These are phyloP conservation scores for Dendrobium catenatum DNA, from an alignment of 106 monocot species.

Conservation along the genomic window DNA sequence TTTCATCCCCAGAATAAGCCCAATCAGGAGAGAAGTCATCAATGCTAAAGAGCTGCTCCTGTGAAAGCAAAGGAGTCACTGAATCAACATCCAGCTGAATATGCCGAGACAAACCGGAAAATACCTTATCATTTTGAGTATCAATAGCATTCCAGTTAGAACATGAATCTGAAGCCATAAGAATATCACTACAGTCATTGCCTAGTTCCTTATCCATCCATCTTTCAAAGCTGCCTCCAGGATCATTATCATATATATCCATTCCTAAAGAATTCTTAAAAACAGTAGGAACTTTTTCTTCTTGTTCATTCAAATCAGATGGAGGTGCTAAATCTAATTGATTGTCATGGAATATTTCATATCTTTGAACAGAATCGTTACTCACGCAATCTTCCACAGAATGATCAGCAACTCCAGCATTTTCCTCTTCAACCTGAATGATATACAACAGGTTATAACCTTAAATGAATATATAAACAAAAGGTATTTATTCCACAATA, in stretches of 20 bases:
- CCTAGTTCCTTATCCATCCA: conserved; percentile 12
- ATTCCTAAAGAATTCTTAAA: conserved; percentile 1
- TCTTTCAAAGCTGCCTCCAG: conserved; percentile 4
- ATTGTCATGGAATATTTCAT: neutral
- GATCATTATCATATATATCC: neutral
- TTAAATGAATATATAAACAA: neutral
- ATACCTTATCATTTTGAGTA: conserved; percentile 30
- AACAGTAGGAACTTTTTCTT: neutral
- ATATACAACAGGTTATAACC: neutral
- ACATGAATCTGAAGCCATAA: conserved; percentile 36
- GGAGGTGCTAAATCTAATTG: neutral
- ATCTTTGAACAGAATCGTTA: neutral
- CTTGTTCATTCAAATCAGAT: neutral
- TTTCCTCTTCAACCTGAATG: conserved; percentile 7
- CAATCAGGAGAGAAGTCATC: conserved; percentile 70
- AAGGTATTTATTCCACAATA: neutral
- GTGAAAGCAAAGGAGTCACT: conserved; percentile 44
- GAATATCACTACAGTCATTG: conserved; percentile 3
- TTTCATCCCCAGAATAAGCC: conserved; percentile 46
- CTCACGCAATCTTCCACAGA: neutral
- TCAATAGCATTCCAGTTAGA: conserved; percentile 41
- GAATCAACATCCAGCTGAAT: conserved; percentile 44
- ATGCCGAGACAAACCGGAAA: conserved; percentile 31
- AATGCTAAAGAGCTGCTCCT: conserved; percentile 58
- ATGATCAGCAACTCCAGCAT: neutral